Percentiles rank a stretch among this genome's conserved stretches.
These are phyloP conservation scores for Brachypodium distachyon DNA, from an alignment of 202 grass and related monocot genomes.

Conservation along the genomic window DNA sequence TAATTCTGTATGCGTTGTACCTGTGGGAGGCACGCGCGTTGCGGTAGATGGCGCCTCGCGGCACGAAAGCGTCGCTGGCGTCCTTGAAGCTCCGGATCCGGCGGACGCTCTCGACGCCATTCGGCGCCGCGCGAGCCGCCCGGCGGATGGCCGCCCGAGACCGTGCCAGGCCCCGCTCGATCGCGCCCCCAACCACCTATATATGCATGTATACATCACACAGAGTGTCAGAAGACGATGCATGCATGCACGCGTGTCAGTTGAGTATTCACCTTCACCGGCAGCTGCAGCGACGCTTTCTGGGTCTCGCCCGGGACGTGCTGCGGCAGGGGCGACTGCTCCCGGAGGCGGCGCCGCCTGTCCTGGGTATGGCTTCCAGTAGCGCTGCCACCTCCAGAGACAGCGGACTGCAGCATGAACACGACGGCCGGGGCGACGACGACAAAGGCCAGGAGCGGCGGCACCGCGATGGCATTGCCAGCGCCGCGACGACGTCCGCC, in stretches of 20 bases:
- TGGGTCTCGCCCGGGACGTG: constrained; percentile 3
- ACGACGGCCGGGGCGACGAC: not conserved
- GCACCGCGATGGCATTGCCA: not conserved
- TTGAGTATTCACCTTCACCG: not conserved
- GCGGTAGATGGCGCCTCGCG: constrained; percentile 70
- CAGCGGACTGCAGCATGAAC: not conserved
- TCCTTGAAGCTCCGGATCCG: constrained; percentile 13
- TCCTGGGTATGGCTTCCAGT: not conserved
- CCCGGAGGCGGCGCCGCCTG: not conserved
- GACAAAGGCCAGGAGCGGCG: constrained; percentile 5
- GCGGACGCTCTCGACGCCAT: constrained; percentile 1
- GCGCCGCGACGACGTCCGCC: not conserved
- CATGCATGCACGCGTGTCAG: not conserved
- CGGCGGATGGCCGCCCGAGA: constrained; percentile 47
- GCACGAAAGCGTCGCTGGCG: constrained; percentile 35
- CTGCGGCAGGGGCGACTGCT: constrained; percentile 17
- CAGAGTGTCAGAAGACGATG: not conserved
- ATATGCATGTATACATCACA: not conserved
- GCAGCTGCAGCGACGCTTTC: not conserved
- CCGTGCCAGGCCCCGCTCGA: constrained; percentile 43
- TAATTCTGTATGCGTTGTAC: constrained; percentile 1
- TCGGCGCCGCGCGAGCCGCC: constrained; percentile 25
- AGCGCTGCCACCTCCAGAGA: not conserved
- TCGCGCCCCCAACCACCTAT: constrained; percentile 15
- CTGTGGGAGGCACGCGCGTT: constrained; percentile 62